Evolutionary conservation across 2,329 filamentous ascomycete genomes (phyloP), one percentile per base, ranked within the genome.

Genomic region (Penicillium sp.): DNA sequence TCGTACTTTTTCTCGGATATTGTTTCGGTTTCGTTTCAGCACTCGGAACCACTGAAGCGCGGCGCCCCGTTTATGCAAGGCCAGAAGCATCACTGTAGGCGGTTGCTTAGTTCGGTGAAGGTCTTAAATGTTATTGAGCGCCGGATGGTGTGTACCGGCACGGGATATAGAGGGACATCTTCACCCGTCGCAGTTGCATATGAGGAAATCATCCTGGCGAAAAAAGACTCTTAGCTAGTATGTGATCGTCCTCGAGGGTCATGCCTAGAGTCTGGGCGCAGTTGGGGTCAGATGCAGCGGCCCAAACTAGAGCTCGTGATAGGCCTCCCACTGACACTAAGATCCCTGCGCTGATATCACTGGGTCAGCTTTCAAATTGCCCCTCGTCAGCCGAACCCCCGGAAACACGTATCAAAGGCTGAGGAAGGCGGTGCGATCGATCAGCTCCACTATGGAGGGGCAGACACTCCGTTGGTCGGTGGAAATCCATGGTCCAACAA

Each of bases 401-500:
- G 19, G 39, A 21, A 10, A 14, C 22, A 49, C 43, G 33, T 37
- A 24, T 29, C 33, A 24, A 10, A 33, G 26, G 7, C 39, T 35
- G 16, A 42, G 24, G 22, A 44, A 22, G 45, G 51, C 55, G 26
- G 39, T 54, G 49, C 49, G 49, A 58, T 60, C 46, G 58, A 47
- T 19, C 24, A 14, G 16, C 55, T 56, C 60, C 57, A 57, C 54
- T 26, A 54, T 48, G 22, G 54, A 59, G 57, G 42, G 31, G 46
- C 43, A n/a, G 49, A 24, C 31, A 43, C 27, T 26, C 27, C 21
- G 43, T 43, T 43, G 31, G 42, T 52, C 46, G 44, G 6, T 55
- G 11, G 21, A 13, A 54, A 57, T 51, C 61, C 61, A 52, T 60
- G 61, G 57, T 58, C 55, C 48, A 57, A 33, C 31, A 1, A 31